phyloP scores from a whole-genome alignment of 2,329 filamentous ascomycete genomes.

The Cladosporium sp. region DNA sequence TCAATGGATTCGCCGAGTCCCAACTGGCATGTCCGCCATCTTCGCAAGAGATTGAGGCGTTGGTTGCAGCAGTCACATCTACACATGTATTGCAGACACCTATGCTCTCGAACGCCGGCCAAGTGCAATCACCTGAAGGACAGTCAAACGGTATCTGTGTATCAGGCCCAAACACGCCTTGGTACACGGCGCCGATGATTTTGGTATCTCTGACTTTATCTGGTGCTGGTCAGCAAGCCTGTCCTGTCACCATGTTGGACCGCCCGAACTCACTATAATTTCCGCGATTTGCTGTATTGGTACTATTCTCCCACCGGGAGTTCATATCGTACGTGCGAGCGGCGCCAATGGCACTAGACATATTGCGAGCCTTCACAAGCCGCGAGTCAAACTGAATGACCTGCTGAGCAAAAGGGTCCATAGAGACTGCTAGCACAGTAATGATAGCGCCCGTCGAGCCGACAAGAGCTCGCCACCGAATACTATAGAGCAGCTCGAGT shows the following conservation, averaged over 20 bases:
- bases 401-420: background rate
- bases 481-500: background rate
- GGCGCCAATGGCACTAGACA: background rate
- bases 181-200: background rate
- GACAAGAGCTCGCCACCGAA: background rate
- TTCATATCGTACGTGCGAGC: background rate
- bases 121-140: background rate
- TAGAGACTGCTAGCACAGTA: background rate
- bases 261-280: background rate
- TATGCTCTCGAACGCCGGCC: background rate
- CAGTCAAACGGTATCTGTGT: background rate
- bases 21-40: background rate
- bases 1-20: background rate
- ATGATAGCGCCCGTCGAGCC: background rate
- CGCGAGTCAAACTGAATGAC: background rate
- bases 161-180: background rate
- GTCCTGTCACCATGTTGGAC: no score
- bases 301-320: background rate
- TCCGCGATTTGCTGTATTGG: background rate
- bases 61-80: background rate
- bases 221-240: background rate
- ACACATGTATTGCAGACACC: background rate
- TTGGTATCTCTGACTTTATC: background rate
- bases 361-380: background rate
- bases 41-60: background rate